These are phyloP conservation scores for Aspergillus sp. DNA, from an alignment of 2,329 filamentous ascomycete genomes.

Conservation along the genomic window DNA sequence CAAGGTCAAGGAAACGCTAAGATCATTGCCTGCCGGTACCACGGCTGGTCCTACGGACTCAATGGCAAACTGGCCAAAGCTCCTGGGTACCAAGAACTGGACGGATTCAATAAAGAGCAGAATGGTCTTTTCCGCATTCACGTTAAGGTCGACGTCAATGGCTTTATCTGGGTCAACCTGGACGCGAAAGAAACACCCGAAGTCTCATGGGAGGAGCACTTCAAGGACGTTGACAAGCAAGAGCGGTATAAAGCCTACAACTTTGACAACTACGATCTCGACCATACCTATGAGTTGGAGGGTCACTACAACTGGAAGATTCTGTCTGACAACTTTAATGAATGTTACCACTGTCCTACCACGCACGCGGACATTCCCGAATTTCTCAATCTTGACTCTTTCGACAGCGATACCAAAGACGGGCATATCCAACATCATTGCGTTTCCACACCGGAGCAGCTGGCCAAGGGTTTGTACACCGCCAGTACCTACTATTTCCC, in stretches of 20 bases:
- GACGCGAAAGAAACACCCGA: conserved; percentile 23
- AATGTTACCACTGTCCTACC: conserved; percentile 56
- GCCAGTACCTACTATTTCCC: conserved; percentile 30
- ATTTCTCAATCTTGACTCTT: conserved; percentile 52
- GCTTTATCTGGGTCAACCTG: conserved; percentile 53
- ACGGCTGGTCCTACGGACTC: conserved; percentile 3
- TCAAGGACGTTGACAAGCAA: conserved; percentile 42
- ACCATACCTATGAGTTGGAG: conserved; percentile 52
- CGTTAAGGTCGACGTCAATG: conserved; percentile 45
- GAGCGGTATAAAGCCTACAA: conserved; percentile 41
- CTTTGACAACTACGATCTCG: conserved; percentile 48
- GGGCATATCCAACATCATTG: conserved; percentile 47
- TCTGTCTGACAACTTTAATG: conserved; percentile 58
- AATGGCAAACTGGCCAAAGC: conserved; percentile 2
- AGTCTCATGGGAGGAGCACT: conserved; percentile 47
- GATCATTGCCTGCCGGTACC: conserved; percentile 1
- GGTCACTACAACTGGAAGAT: conserved; percentile 56
- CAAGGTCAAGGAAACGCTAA: not conserved
- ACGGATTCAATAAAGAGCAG: conserved; percentile 24
- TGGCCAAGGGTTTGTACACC: conserved; percentile 39
- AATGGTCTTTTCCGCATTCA: conserved; percentile 50
- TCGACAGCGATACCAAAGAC: conserved; percentile 45
- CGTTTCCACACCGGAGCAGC: conserved; percentile 44
- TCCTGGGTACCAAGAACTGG: conserved; percentile 1
- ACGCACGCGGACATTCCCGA: conserved; percentile 53